Evolutionary conservation across 805 yeast genomes (phyloP).

Genomic region (Barnettozyma siamensis): DNA sequence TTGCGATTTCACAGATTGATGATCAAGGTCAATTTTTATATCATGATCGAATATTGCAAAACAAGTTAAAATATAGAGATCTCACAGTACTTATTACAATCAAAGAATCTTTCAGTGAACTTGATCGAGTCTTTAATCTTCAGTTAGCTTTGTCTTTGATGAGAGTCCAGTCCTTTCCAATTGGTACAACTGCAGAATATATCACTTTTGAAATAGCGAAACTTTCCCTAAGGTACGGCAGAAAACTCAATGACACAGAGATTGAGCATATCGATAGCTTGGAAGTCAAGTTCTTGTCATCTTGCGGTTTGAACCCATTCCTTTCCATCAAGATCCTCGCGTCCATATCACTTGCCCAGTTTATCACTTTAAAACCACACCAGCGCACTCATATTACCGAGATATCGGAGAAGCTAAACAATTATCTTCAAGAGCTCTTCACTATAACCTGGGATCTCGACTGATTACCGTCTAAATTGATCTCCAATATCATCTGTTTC

Average conservation of each 20-base stretch:
- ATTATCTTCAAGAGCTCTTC: constrained; percentile 3
- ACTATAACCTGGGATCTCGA: constrained; percentile 9
- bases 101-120: not conserved
- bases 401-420: not conserved
- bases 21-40: constrained; percentile 6
- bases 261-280: not conserved
- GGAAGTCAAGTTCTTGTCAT: constrained; percentile 7
- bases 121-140: constrained; percentile 9
- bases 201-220: constrained; percentile 8
- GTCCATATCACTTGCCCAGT: constrained; percentile 3
- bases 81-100: constrained; percentile 9
- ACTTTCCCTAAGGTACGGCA: not conserved
- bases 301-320: constrained; percentile 17
- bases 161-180: constrained; percentile 6
- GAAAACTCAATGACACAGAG: not conserved
- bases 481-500: no score
- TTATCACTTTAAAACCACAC: constrained; percentile 3
- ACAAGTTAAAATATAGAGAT: constrained; percentile 1
- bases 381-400: constrained; percentile 3
- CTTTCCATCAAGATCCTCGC: constrained; percentile 7
- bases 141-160: constrained; percentile 15
- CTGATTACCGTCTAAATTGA: no score
- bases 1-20: constrained; percentile 12
- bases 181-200: not conserved
- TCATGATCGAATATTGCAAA: constrained; percentile 4